Evolutionary conservation across 2,329 filamentous ascomycete genomes (phyloP), one percentile per base, ranked within the genome.

Genomic region (Neofusicoccum cordaticola): DNA sequence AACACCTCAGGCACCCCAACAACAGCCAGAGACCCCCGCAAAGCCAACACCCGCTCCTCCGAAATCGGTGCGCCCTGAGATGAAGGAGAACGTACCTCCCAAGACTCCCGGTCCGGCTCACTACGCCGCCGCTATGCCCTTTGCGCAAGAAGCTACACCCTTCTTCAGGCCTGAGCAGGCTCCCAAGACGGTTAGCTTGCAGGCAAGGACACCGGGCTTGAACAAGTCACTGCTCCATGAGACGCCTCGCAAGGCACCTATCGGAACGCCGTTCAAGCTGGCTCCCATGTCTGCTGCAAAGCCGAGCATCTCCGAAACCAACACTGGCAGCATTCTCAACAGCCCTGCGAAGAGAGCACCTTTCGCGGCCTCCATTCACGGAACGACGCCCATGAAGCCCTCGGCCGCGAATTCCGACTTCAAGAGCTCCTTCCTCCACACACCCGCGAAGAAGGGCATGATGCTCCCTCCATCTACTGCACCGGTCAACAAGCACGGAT

Each of bases 381-480:
- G 63, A 15, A 60, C 52, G 53, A 61, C 63, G 4, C 63, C 53
- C 2, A 50, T 65, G 63, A 60, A 37, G 31, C 19, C 63, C 8
- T 44, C 63, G 2, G 45, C 34, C 47, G 31, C 63, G 19, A 65
- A 52, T 37, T 22, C 34, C 0, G 62, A 64, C 2, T 17, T 60
- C 41, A 66, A 64, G 15, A 22, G 0, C 44, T 66, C 64, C 2
- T 13, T 63, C 9, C 57, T 67, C 4, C 61, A 64, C 35, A 63
- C 52, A 1, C 65, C 66, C n/a, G 66, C 66, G 4, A 45, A 56
- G 37, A 67, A 67, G 47, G 63, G 63, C 1, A 27, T 65, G 19
- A 65, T 65, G 63, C 63, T 65, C 3, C 63, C 63, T 15, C 63
- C 63, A 5, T 60, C 63, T 17, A 65, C 63, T 17, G 63, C 63